Conservation (phyloP, 495 filamentous ascomycete genomes). For the Friedmanniomyces endolithicus region DNA sequence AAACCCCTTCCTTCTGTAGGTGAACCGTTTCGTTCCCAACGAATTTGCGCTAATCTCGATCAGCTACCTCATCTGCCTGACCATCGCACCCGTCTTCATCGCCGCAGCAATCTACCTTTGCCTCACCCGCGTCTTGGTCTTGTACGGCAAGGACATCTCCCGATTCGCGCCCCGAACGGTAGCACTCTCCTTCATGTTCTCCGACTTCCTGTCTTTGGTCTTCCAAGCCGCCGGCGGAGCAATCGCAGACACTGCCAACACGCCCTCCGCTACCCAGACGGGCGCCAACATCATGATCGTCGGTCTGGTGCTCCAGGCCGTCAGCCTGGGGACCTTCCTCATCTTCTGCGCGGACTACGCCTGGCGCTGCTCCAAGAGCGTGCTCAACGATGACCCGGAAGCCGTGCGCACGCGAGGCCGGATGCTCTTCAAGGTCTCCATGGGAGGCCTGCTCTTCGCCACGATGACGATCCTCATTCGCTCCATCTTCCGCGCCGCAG, state of each 20-base stretch:
- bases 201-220: conserved; percentile 50
- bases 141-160: conserved; percentile 50
- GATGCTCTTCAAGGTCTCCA: conserved; percentile 12
- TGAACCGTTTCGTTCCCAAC: background rate
- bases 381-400: conserved; percentile 7
- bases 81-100: conserved; percentile 53
- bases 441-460: conserved; percentile 34
- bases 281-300: conserved; percentile 59
- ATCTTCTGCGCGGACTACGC: conserved; percentile 39
- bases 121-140: conserved; percentile 44
- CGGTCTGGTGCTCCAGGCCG: conserved; percentile 46
- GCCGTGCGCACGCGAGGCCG: conserved; percentile 4
- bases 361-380: conserved; percentile 20
- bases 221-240: conserved; percentile 52
- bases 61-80: conserved; percentile 47
- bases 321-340: conserved; percentile 43
- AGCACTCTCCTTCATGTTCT: conserved; percentile 46
- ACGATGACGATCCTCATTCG: conserved; percentile 50
- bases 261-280: conserved; percentile 26
- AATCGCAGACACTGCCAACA: conserved; percentile 39
- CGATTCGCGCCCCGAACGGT: conserved; percentile 45
- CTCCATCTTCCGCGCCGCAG: conserved; percentile 50
- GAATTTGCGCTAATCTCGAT: background rate
- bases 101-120: conserved; percentile 55
- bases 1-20: conserved; percentile 28